Evolutionary conservation across 306 rosid genomes (phyloP).

Genomic region (Vachellia collinsii): DNA sequence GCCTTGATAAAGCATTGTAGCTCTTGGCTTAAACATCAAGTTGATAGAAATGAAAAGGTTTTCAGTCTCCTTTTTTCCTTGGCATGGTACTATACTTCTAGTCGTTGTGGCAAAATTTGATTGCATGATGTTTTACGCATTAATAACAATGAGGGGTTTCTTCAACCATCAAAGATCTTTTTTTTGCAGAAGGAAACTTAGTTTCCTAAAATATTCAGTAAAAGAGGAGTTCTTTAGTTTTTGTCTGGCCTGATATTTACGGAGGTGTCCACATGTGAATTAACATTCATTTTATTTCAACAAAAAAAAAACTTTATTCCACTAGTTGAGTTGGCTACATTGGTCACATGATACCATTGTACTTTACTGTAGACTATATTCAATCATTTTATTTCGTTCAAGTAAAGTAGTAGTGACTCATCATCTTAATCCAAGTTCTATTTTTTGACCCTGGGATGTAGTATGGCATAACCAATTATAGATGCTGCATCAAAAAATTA

Average conservation of each 20-base stretch:
- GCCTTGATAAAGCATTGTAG: neutral
- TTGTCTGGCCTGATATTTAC: neutral
- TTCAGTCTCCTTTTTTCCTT: neutral
- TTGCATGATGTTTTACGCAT: neutral
- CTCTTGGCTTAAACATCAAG: conserved; percentile 4
- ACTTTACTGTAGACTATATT: no score
- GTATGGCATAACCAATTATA: neutral
- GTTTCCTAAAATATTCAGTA: neutral
- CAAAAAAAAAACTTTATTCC: no score
- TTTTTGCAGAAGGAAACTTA: neutral
- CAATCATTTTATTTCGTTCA: neutral
- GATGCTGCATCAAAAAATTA: neutral
- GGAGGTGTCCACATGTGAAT: neutral
- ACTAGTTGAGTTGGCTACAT: no score
- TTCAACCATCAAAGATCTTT: neutral
- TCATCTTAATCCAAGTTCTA: neutral
- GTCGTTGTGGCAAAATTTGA: neutral
- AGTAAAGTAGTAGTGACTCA: neutral
- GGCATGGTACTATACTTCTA: neutral
- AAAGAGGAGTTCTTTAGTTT: neutral
- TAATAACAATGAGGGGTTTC: neutral
- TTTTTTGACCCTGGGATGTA: neutral
- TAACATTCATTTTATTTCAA: neutral
- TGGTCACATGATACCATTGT: no score
- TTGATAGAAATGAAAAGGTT: neutral